Evolutionary conservation across 371 early-diverging fungal genomes (phyloP), one percentile per base, ranked within the genome.

Genomic region (Rhizopus sp.): DNA sequence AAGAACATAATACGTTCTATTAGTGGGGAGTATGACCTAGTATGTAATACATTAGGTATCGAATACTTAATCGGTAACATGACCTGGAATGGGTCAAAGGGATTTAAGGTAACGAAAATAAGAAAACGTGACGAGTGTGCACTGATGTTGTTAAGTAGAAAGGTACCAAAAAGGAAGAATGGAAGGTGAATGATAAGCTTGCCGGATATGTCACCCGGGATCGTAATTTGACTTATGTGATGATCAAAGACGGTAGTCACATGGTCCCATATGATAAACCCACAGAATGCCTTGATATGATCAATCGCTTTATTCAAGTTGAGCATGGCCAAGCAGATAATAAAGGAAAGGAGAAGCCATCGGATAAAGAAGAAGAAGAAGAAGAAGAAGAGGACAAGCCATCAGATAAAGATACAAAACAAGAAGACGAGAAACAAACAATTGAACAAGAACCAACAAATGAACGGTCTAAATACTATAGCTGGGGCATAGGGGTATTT

Each of bases 261-360:
- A 94, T 94, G 94, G 86, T 86, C 0, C 88, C 93, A 16, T 84
- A 90, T 34, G 93, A 93, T 62, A 60, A 72, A 37, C 90, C 92
- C 0, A 37, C 70, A 10, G 88, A 76, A 35, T 71, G 85, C 10
- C 53, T 87, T 40, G 91, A 88, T 50, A 85, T 93, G 83, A 85
- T 91, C 54, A 87, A 91, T 64, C 76, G 89, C 35, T 85, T 90
- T 49, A 84, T 93, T 58, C 79, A 86, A 15, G 81, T 81, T 7
- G 72, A 73, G 17, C 64, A 67, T 50, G 63, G 66, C 30, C 23
- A 23, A 23, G 23, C 23, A 23, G 23, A 38, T 57, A n/a, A 74
- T 77, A 4, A 62, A 64, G 9, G 78, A 76, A 0, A 40, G 37
- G 34, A 47, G 54, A 4, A 77, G 77, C 42, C 64, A 64, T 80